Base-by-base conservation (phyloP, 177 flowering plant genomes). In the Vitis hybrid region DNA sequence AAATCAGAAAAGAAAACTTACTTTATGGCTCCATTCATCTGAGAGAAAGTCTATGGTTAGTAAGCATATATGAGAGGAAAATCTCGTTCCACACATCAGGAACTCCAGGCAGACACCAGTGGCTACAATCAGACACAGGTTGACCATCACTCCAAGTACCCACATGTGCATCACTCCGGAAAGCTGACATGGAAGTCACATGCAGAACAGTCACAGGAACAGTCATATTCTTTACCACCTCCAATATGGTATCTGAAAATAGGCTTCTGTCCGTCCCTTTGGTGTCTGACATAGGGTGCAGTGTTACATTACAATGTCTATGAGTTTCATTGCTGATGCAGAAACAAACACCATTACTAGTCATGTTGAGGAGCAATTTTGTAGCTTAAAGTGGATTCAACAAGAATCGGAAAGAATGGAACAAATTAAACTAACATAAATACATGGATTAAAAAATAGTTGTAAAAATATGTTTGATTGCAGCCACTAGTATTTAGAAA, bases 21-120 rank as follows among this genome's bases (percentile, higher is more conserved):
- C 72, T 14, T 7, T 45, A 39, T 58, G 53, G 64, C 56, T 12
- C 22, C 15, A 65, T 68, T 71, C 69, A 55, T 65, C 51, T 74
- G 29, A 33, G 70, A 15, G 60, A 20, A 70, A 39, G 26, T 69
- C 56, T 59, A 26, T 67, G n/a, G 5, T 62, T 48, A 26, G 75
- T 58, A 31, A 85, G 79, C 49, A 90, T 76, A 75, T 77, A 68
- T 13, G 88, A 78, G 70, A 93, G 80, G 49, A 93, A 73, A 66
- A 93, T 78, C 82, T 92, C 94, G 69, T 92, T 92, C 97, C 97
- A 90, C 64, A 75, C 72, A 79, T 92, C 97, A 62, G 97, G 97
- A 31, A 90, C 88, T 72, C 97, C 97, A 62, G 97, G 97, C 26
- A 92, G 86, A 76, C 97, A 92, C 97, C 97, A 92, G 71, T 92